Conservation (phyloP, 2,329 filamentous ascomycete genomes). For the Apiospora phragmitis region DNA sequence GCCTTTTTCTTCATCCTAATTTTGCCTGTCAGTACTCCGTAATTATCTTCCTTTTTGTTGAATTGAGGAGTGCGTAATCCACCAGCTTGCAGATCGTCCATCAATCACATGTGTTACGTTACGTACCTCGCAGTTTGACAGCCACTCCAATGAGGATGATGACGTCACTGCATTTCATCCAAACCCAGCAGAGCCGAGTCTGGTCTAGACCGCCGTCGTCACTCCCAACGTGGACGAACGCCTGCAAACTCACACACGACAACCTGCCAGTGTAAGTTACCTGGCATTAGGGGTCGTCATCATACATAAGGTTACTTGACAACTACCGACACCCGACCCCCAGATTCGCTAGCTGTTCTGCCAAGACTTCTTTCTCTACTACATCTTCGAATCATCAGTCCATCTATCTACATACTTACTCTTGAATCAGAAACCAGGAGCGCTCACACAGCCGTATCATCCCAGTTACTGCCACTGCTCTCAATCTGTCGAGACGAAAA, state of each 20-base stretch:
- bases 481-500: neutral
- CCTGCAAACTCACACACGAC: neutral
- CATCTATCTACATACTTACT: neutral
- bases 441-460: neutral
- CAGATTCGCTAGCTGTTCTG: neutral
- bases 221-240: neutral
- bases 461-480: neutral
- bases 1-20: no score
- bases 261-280: neutral
- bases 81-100: neutral
- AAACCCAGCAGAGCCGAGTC: neutral
- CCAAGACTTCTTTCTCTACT: neutral
- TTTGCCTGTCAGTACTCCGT: no score
- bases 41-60: neutral
- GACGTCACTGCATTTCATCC: conserved; percentile 4
- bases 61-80: neutral
- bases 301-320: neutral
- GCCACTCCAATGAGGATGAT: neutral
- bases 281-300: neutral
- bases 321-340: neutral
- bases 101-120: neutral
- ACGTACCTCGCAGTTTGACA: neutral
- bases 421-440: neutral
- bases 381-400: neutral
- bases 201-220: neutral